phyloP scores from a whole-genome alignment of 2,329 filamentous ascomycete genomes.

The Domatiomyces catenatus region DNA sequence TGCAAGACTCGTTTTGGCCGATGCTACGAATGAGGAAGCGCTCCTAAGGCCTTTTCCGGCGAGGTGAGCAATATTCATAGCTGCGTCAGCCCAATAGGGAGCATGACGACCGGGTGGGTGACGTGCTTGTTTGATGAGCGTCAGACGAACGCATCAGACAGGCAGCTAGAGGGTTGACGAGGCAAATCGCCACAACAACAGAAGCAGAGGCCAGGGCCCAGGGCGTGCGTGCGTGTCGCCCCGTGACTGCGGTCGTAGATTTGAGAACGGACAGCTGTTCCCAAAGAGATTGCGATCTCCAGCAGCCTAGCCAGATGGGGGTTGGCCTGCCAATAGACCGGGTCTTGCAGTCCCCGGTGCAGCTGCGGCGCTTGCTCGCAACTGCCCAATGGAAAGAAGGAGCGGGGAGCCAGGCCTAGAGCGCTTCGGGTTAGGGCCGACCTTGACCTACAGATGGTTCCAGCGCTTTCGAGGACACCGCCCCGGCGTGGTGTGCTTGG shows the following conservation, averaged over 20 bases:
- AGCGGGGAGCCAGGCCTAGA: neutral
- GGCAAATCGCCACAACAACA: neutral
- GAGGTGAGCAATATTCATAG: neutral
- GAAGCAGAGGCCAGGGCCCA: neutral
- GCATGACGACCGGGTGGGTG: neutral
- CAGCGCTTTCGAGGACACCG: neutral
- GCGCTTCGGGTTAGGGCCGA: neutral
- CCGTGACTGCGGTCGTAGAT: neutral
- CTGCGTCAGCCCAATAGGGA: neutral
- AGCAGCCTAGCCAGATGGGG: neutral
- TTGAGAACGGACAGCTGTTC: neutral
- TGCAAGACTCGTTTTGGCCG: neutral
- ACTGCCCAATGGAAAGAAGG: neutral
- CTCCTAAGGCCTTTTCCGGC: neutral
- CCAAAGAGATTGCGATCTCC: slow-evolving; percentile 1
- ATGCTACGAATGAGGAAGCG: neutral
- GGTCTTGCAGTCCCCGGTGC: neutral
- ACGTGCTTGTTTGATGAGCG: neutral
- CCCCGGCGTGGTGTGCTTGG: neutral
- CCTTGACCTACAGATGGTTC: neutral
- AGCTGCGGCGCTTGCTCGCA: neutral
- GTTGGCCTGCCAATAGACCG: neutral
- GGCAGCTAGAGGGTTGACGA: neutral
- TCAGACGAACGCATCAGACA: neutral
- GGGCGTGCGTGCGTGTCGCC: neutral